Conservation (phyloP, 2,329 filamentous ascomycete species). For the Exophiala lecanii-corni region DNA sequence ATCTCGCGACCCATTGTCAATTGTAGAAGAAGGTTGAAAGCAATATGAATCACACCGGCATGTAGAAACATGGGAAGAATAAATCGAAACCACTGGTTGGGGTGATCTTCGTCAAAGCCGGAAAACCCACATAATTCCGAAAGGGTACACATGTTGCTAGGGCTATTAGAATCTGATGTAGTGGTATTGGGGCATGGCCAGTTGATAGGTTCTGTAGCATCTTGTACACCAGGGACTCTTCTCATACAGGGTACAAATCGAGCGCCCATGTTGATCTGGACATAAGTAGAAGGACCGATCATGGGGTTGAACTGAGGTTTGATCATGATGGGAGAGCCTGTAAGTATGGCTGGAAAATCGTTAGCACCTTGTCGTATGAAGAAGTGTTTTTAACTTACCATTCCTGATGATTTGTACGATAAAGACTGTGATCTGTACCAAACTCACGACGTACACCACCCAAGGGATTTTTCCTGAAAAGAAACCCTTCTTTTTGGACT, state of each 20-base stretch:
- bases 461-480: slow-evolving; percentile 63
- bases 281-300: slow-evolving; percentile 87
- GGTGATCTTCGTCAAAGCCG: slow-evolving; percentile 67
- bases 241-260: slow-evolving; percentile 95
- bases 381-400: slow-evolving; percentile 50
- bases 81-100: slow-evolving; percentile 96
- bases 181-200: slow-evolving; percentile 84
- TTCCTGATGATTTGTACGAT: slow-evolving; percentile 83
- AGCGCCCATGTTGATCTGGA: slow-evolving; percentile 95
- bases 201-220: slow-evolving; percentile 30
- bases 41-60: slow-evolving; percentile 88
- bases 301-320: slow-evolving; percentile 90
- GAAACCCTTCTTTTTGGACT: slow-evolving; percentile 45
- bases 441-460: slow-evolving; percentile 75
- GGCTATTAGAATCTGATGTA: slow-evolving; percentile 46
- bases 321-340: slow-evolving; percentile 63
- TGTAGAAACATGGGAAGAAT: slow-evolving; percentile 95
- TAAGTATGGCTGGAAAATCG: slow-evolving; percentile 58
- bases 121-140: slow-evolving; percentile 79
- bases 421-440: slow-evolving; percentile 77
- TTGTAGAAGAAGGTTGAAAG: slow-evolving; percentile 90
- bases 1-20: slow-evolving; percentile 87
- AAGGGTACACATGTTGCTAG: slow-evolving; percentile 62
- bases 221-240: slow-evolving; percentile 48
- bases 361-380: slow-evolving; percentile 4